These are phyloP conservation scores for Suillus bovinus DNA, from an alignment of 768 basidiomycete species.

Conservation along the genomic window DNA sequence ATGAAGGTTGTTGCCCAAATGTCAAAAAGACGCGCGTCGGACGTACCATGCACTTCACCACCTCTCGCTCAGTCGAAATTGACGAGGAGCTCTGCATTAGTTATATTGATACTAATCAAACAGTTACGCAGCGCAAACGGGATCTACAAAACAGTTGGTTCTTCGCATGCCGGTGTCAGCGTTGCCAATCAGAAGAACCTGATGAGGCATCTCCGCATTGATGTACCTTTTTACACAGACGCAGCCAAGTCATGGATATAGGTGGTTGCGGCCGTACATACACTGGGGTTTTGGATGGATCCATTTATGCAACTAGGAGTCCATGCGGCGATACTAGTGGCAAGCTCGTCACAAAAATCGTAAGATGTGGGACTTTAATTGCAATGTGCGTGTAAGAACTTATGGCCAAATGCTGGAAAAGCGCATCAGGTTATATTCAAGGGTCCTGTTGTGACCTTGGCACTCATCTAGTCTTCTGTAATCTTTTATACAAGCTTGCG, in stretches of 20 bases:
- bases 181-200: conserved; percentile 37
- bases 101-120: conserved; percentile 42
- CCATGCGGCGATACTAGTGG: too few species aligned
- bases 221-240: not conserved
- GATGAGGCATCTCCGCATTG: not conserved
- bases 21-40: conserved; percentile 46
- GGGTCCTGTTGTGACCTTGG: too few species aligned
- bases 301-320: too few species aligned
- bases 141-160: conserved; percentile 55
- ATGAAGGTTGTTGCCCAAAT: conserved; percentile 55
- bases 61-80: conserved; percentile 39
- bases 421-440: too few species aligned
- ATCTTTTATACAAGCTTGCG: too few species aligned
- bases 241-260: not conserved
- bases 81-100: conserved; percentile 63
- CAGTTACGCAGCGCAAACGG: conserved; percentile 37
- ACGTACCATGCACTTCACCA: conserved; percentile 49
- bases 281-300: too few species aligned
- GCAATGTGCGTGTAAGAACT: too few species aligned
- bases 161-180: conserved; percentile 51
- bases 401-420: too few species aligned
- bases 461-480: too few species aligned
- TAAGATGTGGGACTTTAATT: too few species aligned
- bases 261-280: not conserved
- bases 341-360: too few species aligned